Percentiles rank a stretch among this genome's conserved stretches.
Evolutionary conservation across 345 rosid species (phyloP).

Genomic region (Arabidopsis thaliana): TAIR10.1 NC_003070.9:20999001-20999500

Average conservation of each 20-base stretch:
- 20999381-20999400: slow-evolving; percentile 37
- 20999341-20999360: neutral
- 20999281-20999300: slow-evolving; percentile 54
- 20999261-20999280: slow-evolving; percentile 63
- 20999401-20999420: slow-evolving; percentile 34
- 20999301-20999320: slow-evolving; percentile 50
- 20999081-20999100: slow-evolving; percentile 52
- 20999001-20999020: slow-evolving; percentile 58
- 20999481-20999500: neutral
- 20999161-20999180: neutral
- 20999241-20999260: slow-evolving; percentile 53
- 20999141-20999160: neutral
- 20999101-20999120: slow-evolving; percentile 4
- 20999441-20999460: slow-evolving; percentile 68
- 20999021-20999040: slow-evolving; percentile 53
- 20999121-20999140: neutral
- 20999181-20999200: slow-evolving; percentile 6
- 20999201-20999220: neutral
- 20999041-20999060: slow-evolving; percentile 62
- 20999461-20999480: slow-evolving; percentile 51
- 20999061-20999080: slow-evolving; percentile 59
- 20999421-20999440: slow-evolving; percentile 60
- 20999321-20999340: slow-evolving; percentile 14
- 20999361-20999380: neutral
- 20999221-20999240: slow-evolving; percentile 50